Percentiles rank a stretch among this genome's conserved stretches.
Evolutionary conservation across 1,139 yeast species (phyloP).

Genomic region (Barnettozyma hawaiiensis): DNA sequence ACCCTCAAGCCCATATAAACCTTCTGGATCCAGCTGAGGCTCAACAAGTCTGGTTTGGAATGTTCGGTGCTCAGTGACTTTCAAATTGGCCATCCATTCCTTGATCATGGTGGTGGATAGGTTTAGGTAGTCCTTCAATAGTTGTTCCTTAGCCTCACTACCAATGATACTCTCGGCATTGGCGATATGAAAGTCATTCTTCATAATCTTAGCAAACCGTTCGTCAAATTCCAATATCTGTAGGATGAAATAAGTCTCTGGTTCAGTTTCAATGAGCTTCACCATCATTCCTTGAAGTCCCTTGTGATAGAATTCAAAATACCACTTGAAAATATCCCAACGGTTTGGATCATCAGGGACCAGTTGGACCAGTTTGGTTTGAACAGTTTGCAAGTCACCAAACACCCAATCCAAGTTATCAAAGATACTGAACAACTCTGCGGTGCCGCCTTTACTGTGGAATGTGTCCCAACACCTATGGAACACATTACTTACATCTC

Average conservation of each 20-base stretch:
- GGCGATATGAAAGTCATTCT: constrained; percentile 39
- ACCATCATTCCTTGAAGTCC: constrained; percentile 60
- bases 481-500: constrained; percentile 61
- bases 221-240: constrained; percentile 71
- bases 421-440: constrained; percentile 46
- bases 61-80: constrained; percentile 54
- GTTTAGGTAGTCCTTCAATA: constrained; percentile 65
- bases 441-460: constrained; percentile 35
- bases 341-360: constrained; percentile 54
- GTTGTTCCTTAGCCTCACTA: constrained; percentile 56
- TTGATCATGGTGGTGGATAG: constrained; percentile 66
- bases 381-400: constrained; percentile 66
- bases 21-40: constrained; percentile 67
- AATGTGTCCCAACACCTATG: constrained; percentile 57
- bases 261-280: constrained; percentile 62
- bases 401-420: constrained; percentile 80
- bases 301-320: constrained; percentile 63
- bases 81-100: constrained; percentile 74
- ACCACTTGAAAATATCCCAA: constrained; percentile 67
- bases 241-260: constrained; percentile 61
- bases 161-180: constrained; percentile 55
- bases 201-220: constrained; percentile 50
- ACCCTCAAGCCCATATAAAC: constrained; percentile 57
- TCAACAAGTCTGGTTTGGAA: constrained; percentile 61
- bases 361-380: constrained; percentile 50